Conservation (phyloP, 2,329 filamentous ascomycete species). For the Paracorniculantispora psalliotae region DNA sequence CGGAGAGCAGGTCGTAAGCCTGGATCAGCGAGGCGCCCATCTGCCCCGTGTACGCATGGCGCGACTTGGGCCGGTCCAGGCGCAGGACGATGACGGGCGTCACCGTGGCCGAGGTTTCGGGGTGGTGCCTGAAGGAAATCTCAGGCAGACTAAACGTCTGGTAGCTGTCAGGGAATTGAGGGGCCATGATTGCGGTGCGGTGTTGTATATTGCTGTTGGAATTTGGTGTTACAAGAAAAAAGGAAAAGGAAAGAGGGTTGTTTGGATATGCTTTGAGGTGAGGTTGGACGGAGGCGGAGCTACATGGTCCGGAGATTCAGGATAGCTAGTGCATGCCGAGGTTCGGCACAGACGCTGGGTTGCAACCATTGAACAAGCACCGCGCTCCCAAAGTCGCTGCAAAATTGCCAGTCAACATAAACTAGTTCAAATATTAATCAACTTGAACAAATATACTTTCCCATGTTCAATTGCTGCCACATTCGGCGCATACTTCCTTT, state of each 20-base stretch:
- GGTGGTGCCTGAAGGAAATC: conserved; percentile 46
- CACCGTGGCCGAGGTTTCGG: conserved; percentile 44
- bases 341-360: neutral
- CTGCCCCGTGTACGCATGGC: conserved; percentile 64
- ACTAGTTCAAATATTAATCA: too few species aligned
- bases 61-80: conserved; percentile 58
- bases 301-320: neutral
- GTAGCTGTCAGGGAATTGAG: conserved; percentile 33
- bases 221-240: neutral
- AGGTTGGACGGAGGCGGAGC: neutral
- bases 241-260: neutral
- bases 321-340: neutral
- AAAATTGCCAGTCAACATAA: too few species aligned
- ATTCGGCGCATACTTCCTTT: neutral
- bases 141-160: conserved; percentile 36
- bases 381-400: neutral
- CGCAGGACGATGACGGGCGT: conserved; percentile 60
- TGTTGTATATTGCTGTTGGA: neutral
- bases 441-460: too few species aligned
- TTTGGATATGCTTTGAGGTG: neutral
- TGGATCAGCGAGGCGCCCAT: conserved; percentile 59
- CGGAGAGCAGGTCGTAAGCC: conserved; percentile 46
- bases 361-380: neutral
- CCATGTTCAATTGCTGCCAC: neutral
- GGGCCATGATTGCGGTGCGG: conserved; percentile 18